Evolutionary conservation across 2,329 filamentous ascomycete genomes (phyloP), one percentile per base, ranked within the genome.

Genomic region (Exophiala lecanii-corni): DNA sequence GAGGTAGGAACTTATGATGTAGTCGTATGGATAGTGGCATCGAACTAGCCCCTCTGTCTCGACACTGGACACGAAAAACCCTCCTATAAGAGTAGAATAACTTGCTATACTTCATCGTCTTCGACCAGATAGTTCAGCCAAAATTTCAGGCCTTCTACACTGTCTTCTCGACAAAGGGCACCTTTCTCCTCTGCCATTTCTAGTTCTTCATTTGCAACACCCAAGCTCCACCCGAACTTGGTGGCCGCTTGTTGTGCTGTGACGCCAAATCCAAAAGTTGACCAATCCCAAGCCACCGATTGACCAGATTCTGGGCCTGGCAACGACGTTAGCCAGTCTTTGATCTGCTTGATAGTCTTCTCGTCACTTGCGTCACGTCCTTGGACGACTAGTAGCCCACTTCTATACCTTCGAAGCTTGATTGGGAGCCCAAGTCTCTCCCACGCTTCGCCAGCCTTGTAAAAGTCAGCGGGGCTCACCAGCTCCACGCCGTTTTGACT

Each of bases 111-210:
- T 34, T 45, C 39, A 17, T 55, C 46, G 3, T 53, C 50, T 15
- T 52, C 49, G 17, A 53, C 30, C 32, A 73, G 54, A 46, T 62
- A 76, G 59, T 98, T 98, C 65, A 86, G 81, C 92, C 92, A 98
- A 64, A 94, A 98, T 57, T 84, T 84, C 35, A 94, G 71, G 0
- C 92, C 92, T 62, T 96, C 89, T 10, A 97, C 79, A 3, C 88
- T 84, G 57, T 94, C 89, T 62, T 98, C 92, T 36, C 92, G 82
- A 62, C 91, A 97, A 15, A 98, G 63, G 2, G 81, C 79, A 0
- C 92, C 92, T 43, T 78, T 80, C 62, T 97, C 91, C 64, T 98
- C 92, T 0, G 89, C 89, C 91, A 98, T 96, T 61, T 96, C 86
- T 9, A 98, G 73, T 67, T 98, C 92, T 62, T 97, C 92, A 47